Percentiles rank a stretch among this genome's conserved stretches.
Conservation (phyloP, 164 flowering plant genomes). For the Tetrastigma voinierianum region DNA sequence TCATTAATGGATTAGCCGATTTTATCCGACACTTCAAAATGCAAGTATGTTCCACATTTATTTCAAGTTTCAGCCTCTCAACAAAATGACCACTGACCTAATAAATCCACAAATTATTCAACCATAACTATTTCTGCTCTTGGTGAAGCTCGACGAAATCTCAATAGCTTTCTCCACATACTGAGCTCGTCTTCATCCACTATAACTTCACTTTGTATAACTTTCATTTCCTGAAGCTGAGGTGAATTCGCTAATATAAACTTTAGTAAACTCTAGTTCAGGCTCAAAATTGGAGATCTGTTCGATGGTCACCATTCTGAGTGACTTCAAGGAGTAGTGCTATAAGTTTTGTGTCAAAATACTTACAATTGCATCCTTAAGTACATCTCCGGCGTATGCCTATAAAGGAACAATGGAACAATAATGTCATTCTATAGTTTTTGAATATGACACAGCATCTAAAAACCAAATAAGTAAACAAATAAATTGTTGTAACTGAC, state of each 20-base stretch:
- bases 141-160: conserved; percentile 9
- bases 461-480: no score
- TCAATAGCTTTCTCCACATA: neutral
- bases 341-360: neutral
- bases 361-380: neutral
- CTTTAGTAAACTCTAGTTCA: conserved; percentile 11
- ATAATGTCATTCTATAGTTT: neutral
- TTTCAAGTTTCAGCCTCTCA: no score
- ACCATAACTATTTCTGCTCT: neutral
- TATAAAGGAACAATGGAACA: neutral
- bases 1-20: no score
- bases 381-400: neutral
- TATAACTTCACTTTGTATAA: neutral
- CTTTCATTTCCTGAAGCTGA: neutral
- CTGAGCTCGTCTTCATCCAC: neutral
- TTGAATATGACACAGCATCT: no score
- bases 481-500: conserved; percentile 1
- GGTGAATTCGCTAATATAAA: conserved; percentile 8
- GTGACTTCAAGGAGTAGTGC: neutral
- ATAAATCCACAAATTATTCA: no score
- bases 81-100: no score
- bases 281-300: neutral
- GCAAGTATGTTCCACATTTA: no score
- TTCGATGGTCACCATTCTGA: neutral
- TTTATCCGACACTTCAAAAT: no score